These are phyloP conservation scores for Populus trichocarpa DNA, from an alignment of 441 rosid genomes.

Conservation along the genomic window DNA sequence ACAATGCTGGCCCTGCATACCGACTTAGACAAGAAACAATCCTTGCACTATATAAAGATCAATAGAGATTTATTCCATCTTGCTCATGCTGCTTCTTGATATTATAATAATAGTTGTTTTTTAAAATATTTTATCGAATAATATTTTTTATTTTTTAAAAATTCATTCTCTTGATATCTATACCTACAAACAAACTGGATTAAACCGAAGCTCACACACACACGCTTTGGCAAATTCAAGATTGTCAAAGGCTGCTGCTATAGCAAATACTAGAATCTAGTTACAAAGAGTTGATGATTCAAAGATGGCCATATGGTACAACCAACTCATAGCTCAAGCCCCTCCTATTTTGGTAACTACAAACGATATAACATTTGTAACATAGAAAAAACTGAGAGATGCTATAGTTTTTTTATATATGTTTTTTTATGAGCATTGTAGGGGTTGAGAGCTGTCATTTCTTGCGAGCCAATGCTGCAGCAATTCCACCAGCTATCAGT, in stretches of 20 bases:
- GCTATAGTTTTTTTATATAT: not conserved
- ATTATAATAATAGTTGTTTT: not conserved
- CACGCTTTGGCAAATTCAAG: not conserved
- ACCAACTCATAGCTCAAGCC: not conserved
- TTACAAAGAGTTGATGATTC: not conserved
- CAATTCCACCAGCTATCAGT: conserved; percentile 80
- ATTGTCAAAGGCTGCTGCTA: not conserved
- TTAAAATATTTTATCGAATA: too few species aligned
- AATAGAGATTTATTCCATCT: not conserved
- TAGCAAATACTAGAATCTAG: not conserved
- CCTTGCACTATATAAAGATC: not conserved
- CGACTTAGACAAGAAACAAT: not conserved
- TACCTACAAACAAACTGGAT: too few species aligned
- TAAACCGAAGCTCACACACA: not conserved
- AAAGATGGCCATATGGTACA: not conserved
- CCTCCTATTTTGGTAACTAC: not conserved
- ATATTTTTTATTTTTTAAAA: too few species aligned
- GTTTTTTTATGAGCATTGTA: not conserved
- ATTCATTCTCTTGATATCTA: too few species aligned
- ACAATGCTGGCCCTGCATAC: not conserved
- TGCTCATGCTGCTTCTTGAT: not conserved
- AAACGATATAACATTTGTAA: not conserved
- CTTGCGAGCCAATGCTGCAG: conserved; percentile 85
- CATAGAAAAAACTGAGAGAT: not conserved
- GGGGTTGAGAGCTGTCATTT: conserved; percentile 33